Evolutionary conservation across 805 yeast species (phyloP), one percentile per base, ranked within the genome.

Genomic region (Pichia heedii): DNA sequence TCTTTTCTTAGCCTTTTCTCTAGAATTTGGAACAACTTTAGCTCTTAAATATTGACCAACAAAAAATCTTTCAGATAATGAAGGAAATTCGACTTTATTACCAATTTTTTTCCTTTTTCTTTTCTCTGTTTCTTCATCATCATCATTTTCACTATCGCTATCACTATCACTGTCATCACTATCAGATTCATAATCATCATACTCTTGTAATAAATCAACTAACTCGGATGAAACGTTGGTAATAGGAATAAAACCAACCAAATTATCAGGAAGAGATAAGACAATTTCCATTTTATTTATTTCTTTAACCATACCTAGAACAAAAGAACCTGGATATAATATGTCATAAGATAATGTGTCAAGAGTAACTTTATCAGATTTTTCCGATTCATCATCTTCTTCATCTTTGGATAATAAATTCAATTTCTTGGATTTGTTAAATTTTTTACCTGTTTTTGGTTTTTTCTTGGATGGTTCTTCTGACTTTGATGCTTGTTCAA

Each of bases 31-130:
- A 9, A 76, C 73, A n/a, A 89, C 89, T 36, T 71, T 63, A 26
- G 94, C 96, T 52, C 93, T 76, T 35, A 93, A 66, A 87, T 93
- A 90, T 60, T 84, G 90, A 10, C 97, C 97, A 33, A 77, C 53
- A 30, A 62, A 60, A 64, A 89, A 87, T 40, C 75, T 58, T 2
- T 68, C 57, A 1, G 65, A 58, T 43, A 84, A 67, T 16, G 68
- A 65, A 8, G 95, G 95, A 43, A 81, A 67, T 35, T 70, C 74
- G 63, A 63, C 15, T 29, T 29, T 16, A 13, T 29, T 10, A 10
- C 32, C 11, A 41, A 6, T 46, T 24, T 40, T 55, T 44, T 5
- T 44, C 61, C 3, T 57, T 56, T 4, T 15, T 6, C 67, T 70
- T 10, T 56, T 67, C 18, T 54, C 58, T 16, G 56, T 62, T 16